Conservation (phyloP, 2,329 filamentous ascomycete species). For the Cryphonectria radicalis region DNA sequence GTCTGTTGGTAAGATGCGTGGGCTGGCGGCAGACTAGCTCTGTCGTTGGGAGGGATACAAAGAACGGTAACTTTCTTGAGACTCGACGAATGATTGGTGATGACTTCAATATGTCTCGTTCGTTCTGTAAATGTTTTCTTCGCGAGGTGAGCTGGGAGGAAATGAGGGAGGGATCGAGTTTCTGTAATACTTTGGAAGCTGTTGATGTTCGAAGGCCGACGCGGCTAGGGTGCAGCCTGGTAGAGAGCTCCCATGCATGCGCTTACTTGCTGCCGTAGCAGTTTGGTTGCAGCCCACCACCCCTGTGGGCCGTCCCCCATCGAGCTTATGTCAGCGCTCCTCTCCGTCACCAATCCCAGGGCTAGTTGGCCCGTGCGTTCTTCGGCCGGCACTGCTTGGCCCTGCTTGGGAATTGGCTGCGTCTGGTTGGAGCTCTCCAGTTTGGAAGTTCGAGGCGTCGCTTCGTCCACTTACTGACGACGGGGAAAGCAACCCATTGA, state of each 20-base stretch:
- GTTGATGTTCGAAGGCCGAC: conserved; percentile 36
- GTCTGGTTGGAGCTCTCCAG: conserved; percentile 26
- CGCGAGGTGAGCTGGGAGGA: background rate
- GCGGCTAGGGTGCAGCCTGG: conserved; percentile 51
- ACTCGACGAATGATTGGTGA: conserved; percentile 4
- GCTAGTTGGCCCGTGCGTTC: conserved; percentile 24
- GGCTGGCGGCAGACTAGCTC: conserved; percentile 14
- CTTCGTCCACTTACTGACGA: conserved; percentile 30
- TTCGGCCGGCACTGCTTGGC: conserved; percentile 18
- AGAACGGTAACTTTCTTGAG: background rate
- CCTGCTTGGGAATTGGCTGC: conserved; percentile 29
- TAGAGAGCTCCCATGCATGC: conserved; percentile 17
- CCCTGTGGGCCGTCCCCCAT: background rate
- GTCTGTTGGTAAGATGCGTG: conserved; percentile 26
- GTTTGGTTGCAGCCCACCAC: background rate
- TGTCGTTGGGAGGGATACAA: background rate
- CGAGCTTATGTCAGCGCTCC: conserved; percentile 25
- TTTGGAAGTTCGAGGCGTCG: conserved; percentile 33
- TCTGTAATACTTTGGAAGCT: conserved; percentile 23
- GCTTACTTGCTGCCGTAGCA: background rate
- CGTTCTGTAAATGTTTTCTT: background rate
- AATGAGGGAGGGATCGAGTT: conserved; percentile 19
- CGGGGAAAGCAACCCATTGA: conserved; percentile 37
- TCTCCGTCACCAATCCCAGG: background rate
- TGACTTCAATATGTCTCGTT: background rate